Base-by-base conservation (phyloP, 352 stramenopile genomes). In the Phytopythium sindhum region DNA sequence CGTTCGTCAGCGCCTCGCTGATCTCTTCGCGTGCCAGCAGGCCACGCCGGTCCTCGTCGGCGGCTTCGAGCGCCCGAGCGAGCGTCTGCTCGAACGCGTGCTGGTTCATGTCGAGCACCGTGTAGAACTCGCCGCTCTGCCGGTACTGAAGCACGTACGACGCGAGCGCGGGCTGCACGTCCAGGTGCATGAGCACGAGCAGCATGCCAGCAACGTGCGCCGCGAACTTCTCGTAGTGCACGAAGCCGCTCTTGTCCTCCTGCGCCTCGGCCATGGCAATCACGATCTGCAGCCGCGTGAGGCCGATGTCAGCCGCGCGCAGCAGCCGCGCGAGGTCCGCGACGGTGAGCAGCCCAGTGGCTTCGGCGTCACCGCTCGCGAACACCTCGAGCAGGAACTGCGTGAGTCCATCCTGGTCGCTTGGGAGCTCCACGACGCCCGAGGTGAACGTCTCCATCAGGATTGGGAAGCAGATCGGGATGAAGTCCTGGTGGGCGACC, bases 321-420 rank as follows among this genome's bases (percentile, higher is more conserved):
- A 93, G 77, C 3, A 89, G 70, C 33, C 74, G 75, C 48, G 78
- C 68, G 52, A 93, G 73, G 54, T 92, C 86, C 11, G 68, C 69
- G 23, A 88, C 76, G 2, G 82, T 79, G 33, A 93, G 73, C 37
- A 91, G 39, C 0, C 84, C 86, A 9, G 85, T 88, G 26, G 62
- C 71, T 23, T 94, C 83, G 3, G 66, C 58, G 57, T 94, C 86
- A 33, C 74, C 84, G 37, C 83, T 91, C 35, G 78, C 73, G 60
- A 95, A 92, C 3, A 89, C 81, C 61, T 91, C 79, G n/a, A 69
- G 72, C 17, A 94, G 75, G 45, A 89, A 89, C 67, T 88, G 81
- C 42, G 81, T 68, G 51, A 94, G 70, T 57, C 70, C 69, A 56
- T 92, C 81, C 53, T 89, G 81, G 35, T 89, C 82, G 45, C 71